Evolutionary conservation across 202 grass and related monocot species (phyloP).

Genomic region (Panicum hallii): DNA sequence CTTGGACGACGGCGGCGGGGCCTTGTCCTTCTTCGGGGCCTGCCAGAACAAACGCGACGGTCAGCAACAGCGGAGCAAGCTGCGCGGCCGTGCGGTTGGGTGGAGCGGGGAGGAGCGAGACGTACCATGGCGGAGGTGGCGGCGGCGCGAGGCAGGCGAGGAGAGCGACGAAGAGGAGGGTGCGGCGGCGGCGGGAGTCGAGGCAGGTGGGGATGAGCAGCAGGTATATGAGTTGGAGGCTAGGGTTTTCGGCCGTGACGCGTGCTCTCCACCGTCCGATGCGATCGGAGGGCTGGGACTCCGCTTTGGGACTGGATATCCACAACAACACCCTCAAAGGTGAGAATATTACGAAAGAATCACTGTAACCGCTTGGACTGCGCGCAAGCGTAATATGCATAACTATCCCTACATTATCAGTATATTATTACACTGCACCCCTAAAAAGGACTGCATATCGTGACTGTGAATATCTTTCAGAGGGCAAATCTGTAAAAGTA

Average conservation of each 20-base stretch:
- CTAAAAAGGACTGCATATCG: background rate
- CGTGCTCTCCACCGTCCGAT: conserved; percentile 16
- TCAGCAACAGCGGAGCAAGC: background rate
- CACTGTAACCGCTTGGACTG: background rate
- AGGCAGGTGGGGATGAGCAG: background rate
- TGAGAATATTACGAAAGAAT: background rate
- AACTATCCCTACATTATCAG: too few relatives aligned
- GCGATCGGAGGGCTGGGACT: conserved; percentile 7
- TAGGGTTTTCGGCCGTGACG: conserved; percentile 40
- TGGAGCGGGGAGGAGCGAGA: background rate
- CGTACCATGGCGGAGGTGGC: conserved; percentile 35
- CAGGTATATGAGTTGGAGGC: conserved; percentile 33
- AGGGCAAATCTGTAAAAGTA: background rate
- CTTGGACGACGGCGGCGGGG: conserved; percentile 78
- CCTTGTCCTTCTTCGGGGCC: conserved; percentile 88
- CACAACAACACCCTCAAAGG: background rate
- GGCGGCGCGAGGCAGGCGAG: background rate
- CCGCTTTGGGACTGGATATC: background rate
- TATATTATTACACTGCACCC: background rate
- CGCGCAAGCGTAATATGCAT: background rate
- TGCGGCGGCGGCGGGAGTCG: conserved; percentile 18
- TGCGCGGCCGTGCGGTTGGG: background rate
- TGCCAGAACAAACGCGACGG: conserved; percentile 21
- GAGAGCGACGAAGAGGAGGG: background rate
- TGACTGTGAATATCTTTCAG: fast-evolving